Evolutionary conservation across 2,329 filamentous ascomycete species (phyloP), one percentile per base, ranked within the genome.

Genomic region (Zymoseptoria ardabiliae): DNA sequence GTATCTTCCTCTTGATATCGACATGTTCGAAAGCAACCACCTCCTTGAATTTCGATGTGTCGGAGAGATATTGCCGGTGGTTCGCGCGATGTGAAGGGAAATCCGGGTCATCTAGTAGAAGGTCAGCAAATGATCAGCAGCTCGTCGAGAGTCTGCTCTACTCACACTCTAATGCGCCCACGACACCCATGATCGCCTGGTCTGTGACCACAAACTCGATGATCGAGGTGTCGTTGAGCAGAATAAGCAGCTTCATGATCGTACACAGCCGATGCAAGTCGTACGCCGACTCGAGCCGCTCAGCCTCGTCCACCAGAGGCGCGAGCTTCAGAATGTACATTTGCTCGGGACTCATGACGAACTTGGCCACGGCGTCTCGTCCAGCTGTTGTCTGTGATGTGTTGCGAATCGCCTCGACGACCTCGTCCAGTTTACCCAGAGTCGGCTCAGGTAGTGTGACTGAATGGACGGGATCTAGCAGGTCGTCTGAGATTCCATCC

Each of bases 21-120:
- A 86, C 82, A 68, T 97, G 90, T 67, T 92, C 88, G 67, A 99
- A 97, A 57, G 85, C 88, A 19, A 99, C 92, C 11, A 99, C 94
- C 78, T 99, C 93, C 75, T 96, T 97, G 74, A 91, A 99, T 67
- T 91, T 87, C 20, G 90, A 90, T 69, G 91, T 85, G 71, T 94
- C 91, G 62, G 88, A 86, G 57, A 99, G 81, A 81, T 95, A 99
- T 71, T 94, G 90, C 60, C 94, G 86, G 72, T 99, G 94, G 71
- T 97, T 97, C 22, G 94, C 93, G 74, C 97, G 97, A 80, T 97
- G 94, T 61, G 88, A 91, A 6, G 94, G 94, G 69, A 97, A 99
- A 75, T 99, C 94, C 0, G 94, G 93, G 69, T 99, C 94, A 77
- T 97, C 82, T 85, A 66, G 53, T 59, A 55, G 35, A 50, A 41